Base-by-base conservation (phyloP, 1,139 yeast species). In the Suhomyces kunorum region DNA sequence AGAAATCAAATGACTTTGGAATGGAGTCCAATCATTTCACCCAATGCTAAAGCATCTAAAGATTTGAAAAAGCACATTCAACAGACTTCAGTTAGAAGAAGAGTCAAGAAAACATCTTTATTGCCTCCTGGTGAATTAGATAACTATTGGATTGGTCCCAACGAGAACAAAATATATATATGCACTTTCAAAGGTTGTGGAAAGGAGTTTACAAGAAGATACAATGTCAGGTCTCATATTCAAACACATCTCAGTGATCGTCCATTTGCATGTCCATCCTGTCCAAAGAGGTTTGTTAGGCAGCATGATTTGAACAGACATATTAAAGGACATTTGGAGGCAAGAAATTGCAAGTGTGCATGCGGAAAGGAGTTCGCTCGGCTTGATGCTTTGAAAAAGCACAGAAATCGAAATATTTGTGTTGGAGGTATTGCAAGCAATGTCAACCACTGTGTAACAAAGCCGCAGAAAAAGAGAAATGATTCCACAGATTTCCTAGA, bases 241-340 rank as follows among this genome's bases (percentile, higher is more conserved):
- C 98, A 94, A 60, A 94, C 98, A 0, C 99, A 94, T 70, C 68
- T 94, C 39, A 83, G 94, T 59, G 98, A 94, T 61, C 71, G 98
- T 42, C 99, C 99, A 1, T 84, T 82, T 63, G 71, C 71, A 5
- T 82, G 85, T 55, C 55, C 61, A 11, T 67, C 68, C 46, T 86
- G 92, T 59, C 78, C 80, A 4, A 83, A 87, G 48, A 74, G 82
- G 36, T 87, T 87, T 64, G 95, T 87, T 12, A 71, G 95, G 34
- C 96, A 94, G 49, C 98, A 94, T 59, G 99, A 94, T 63, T 71
- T 94, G 53, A 80, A 89, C 44, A 77, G 99, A 46, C 99, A 94
- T 56, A 81, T 81, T 46, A 89, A 88, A 59, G 87, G 92, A 15
- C 99, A 94, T 56, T 75, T 80, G 45, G 90, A 84, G 44, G 80